Conservation (phyloP, 257 asterid species). For the Paulownia fortunei region DNA sequence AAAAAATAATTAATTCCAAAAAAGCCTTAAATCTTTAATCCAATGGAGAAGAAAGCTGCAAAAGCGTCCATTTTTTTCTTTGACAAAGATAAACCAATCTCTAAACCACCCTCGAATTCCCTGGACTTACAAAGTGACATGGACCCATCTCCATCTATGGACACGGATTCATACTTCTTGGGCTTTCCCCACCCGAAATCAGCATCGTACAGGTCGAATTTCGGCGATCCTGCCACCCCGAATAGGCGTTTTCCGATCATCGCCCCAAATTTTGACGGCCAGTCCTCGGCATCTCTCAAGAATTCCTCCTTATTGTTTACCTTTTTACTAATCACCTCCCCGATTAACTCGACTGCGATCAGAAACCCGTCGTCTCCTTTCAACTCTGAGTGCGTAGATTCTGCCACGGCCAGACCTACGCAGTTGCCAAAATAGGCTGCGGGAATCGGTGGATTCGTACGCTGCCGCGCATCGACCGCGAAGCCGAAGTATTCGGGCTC, state of each 20-base stretch:
- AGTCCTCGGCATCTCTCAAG: constrained; percentile 36
- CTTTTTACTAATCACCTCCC: constrained; percentile 32
- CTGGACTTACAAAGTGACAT: constrained; percentile 48
- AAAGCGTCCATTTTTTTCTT: constrained; percentile 36
- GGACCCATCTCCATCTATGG: constrained; percentile 47
- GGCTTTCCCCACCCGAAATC: constrained; percentile 57
- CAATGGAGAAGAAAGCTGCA: constrained; percentile 6
- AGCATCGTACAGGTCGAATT: constrained; percentile 39
- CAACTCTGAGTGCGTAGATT: constrained; percentile 32
- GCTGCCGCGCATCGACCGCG: constrained; percentile 47
- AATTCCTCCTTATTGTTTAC: constrained; percentile 35
- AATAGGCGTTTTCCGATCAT: constrained; percentile 33
- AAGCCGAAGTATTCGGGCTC: constrained; percentile 45
- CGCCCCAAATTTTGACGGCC: constrained; percentile 26
- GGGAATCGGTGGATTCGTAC: constrained; percentile 49
- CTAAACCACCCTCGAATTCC: constrained; percentile 43
- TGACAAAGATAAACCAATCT: constrained; percentile 48
- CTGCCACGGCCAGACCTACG: constrained; percentile 22
- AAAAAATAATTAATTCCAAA: too few relatives aligned
- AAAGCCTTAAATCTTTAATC: constrained; percentile 4
- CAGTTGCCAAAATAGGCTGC: constrained; percentile 50
- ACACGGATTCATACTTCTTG: constrained; percentile 40
- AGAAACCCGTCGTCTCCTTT: constrained; percentile 40
- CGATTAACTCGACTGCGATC: constrained; percentile 39
- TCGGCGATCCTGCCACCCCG: constrained; percentile 53